phyloP scores from a whole-genome alignment of 2,329 filamentous ascomycete species.

The Penicillium paneum region DNA sequence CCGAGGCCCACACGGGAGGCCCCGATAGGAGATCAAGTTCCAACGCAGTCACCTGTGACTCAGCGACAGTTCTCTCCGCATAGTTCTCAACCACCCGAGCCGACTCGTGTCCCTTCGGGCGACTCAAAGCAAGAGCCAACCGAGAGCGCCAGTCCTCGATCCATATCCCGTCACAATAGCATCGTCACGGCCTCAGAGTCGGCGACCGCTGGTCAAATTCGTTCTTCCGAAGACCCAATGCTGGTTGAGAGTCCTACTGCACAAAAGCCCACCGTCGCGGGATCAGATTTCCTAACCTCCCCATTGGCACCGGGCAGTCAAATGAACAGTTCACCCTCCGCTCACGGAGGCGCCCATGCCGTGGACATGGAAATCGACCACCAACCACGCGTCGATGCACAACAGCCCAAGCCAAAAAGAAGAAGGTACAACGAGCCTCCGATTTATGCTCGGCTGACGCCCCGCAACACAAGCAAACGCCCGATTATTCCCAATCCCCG shows the following conservation, averaged over 20 bases:
- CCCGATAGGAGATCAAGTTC: slow-evolving; percentile 25
- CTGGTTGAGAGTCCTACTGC: slow-evolving; percentile 28
- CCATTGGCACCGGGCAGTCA: slow-evolving; percentile 18
- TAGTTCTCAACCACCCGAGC: slow-evolving; percentile 40
- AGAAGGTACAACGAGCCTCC: slow-evolving; percentile 53
- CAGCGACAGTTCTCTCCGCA: slow-evolving; percentile 36
- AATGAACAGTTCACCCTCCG: slow-evolving; percentile 31
- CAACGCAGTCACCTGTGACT: slow-evolving; percentile 30
- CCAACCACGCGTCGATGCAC: slow-evolving; percentile 24
- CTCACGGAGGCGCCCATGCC: slow-evolving; percentile 16
- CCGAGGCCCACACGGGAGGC: slow-evolving; percentile 33
- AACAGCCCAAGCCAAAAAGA: slow-evolving; percentile 48
- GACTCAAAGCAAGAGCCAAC: slow-evolving; percentile 66
- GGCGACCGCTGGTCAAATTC: slow-evolving; percentile 21
- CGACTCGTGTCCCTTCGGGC: slow-evolving; percentile 42
- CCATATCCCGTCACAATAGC: slow-evolving; percentile 41
- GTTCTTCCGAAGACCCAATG: slow-evolving; percentile 29
- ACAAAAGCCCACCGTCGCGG: slow-evolving; percentile 12
- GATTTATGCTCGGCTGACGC: slow-evolving; percentile 49
- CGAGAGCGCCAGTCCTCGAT: slow-evolving; percentile 76
- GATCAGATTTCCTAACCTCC: slow-evolving; percentile 16
- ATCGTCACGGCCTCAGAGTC: slow-evolving; percentile 26
- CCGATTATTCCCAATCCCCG: slow-evolving; percentile 41
- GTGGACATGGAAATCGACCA: slow-evolving; percentile 27
- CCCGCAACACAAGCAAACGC: slow-evolving; percentile 40